A percentile compares a stretch with the other conserved stretches of the same genome.
Evolutionary conservation across 2,329 filamentous ascomycete genomes (phyloP).

Genomic region (Neophaeococcomyces mojaviensis): DNA sequence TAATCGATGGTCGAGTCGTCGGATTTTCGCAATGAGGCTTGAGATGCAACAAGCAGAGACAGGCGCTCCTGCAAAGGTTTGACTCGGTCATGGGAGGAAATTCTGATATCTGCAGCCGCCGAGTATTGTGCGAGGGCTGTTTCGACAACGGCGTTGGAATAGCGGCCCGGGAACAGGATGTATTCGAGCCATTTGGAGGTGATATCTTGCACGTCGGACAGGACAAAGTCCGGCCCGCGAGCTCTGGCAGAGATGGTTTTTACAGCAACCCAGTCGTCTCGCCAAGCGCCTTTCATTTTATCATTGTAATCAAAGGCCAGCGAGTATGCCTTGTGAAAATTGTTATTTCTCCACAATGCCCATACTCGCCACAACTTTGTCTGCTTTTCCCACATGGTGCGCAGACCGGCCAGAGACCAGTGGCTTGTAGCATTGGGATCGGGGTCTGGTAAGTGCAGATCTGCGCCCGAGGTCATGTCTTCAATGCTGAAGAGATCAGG

Average conservation of each 20-base stretch:
- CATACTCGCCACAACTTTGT: constrained; percentile 58
- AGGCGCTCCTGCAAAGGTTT: constrained; percentile 32
- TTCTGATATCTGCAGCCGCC: constrained; percentile 42
- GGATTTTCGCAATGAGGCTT: constrained; percentile 60
- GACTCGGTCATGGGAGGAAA: constrained; percentile 28
- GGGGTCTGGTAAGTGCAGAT: constrained; percentile 58
- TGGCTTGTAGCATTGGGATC: constrained; percentile 61
- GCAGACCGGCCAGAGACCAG: constrained; percentile 74
- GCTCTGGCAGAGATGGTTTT: constrained; percentile 45
- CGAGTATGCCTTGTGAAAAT: constrained; percentile 65
- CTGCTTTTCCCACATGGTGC: constrained; percentile 47
- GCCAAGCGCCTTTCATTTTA: constrained; percentile 51
- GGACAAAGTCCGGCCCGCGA: constrained; percentile 50
- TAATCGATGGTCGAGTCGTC: constrained; percentile 70
- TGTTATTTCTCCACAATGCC: constrained; percentile 80
- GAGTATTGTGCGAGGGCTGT: constrained; percentile 77
- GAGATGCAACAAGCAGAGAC: constrained; percentile 22
- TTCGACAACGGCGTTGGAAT: constrained; percentile 70
- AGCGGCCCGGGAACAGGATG: constrained; percentile 75
- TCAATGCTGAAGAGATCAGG: constrained; percentile 48
- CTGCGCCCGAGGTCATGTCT: constrained; percentile 60
- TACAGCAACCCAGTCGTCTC: constrained; percentile 59
- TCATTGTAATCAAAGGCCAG: constrained; percentile 65
- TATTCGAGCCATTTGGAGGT: constrained; percentile 81
- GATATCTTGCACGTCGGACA: constrained; percentile 60